A percentile compares a stretch with the other conserved stretches of the same genome.
Conservation (phyloP, 2,329 filamentous ascomycete genomes). For the Ceratocystis papillata region DNA sequence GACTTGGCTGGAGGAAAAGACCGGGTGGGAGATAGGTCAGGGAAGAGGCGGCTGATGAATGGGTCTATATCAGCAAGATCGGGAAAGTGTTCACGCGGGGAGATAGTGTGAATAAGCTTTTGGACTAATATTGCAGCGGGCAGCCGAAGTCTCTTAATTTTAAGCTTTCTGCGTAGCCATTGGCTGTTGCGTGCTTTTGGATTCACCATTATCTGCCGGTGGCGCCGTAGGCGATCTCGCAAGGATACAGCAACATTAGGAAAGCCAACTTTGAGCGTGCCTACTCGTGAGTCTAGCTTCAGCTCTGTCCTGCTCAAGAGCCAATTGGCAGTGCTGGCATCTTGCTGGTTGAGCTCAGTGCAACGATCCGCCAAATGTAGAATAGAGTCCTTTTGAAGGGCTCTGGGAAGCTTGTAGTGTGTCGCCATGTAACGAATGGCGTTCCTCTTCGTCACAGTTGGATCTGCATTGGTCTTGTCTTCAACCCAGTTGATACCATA, state of each 20-base stretch:
- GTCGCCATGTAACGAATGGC: conserved; percentile 55
- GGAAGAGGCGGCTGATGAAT: conserved; percentile 41
- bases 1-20: conserved; percentile 30
- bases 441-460: conserved; percentile 68
- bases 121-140: conserved; percentile 40
- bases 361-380: conserved; percentile 48
- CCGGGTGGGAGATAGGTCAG: conserved; percentile 32
- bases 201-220: background rate
- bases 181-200: background rate
- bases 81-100: conserved; percentile 38
- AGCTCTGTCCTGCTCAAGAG: conserved; percentile 30
- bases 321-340: conserved; percentile 44
- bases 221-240: background rate
- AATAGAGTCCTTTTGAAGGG: conserved; percentile 56
- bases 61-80: conserved; percentile 38
- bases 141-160: background rate
- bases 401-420: conserved; percentile 51
- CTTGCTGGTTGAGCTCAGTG: conserved; percentile 34
- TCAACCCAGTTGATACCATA: conserved; percentile 65
- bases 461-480: conserved; percentile 71
- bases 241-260: background rate
- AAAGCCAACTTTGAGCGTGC: background rate
- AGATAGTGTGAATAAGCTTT: conserved; percentile 41
- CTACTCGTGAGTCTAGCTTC: background rate
- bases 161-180: conserved; percentile 2